A percentile compares a stretch with the other conserved stretches of the same genome.
Evolutionary conservation across 768 basidiomycete genomes (phyloP).

Genomic region (Hemileccinum rubropunctum): DNA sequence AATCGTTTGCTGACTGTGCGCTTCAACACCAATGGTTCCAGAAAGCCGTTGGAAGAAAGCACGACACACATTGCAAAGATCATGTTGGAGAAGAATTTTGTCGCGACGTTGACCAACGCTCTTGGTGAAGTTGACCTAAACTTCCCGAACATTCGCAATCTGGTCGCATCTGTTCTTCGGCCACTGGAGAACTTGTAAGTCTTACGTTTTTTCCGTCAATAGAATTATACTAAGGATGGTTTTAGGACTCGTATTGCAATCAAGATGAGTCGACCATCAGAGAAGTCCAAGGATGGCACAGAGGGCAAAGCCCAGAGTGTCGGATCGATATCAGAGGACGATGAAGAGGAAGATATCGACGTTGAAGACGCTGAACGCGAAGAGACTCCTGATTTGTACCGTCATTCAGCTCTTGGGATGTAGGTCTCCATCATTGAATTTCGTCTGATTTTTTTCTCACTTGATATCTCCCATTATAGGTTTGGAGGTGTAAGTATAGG

Average conservation of each 20-base stretch:
- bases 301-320: conserved; percentile 47
- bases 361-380: conserved; percentile 57
- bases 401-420: conserved; percentile 96
- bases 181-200: conserved; percentile 88
- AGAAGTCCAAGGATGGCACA: conserved; percentile 56
- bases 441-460: conserved; percentile 7
- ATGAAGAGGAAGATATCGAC: conserved; percentile 56
- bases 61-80: conserved; percentile 92
- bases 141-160: conserved; percentile 83
- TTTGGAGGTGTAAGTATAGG: conserved; percentile 74
- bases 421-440: conserved; percentile 35
- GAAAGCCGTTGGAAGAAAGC: conserved; percentile 62
- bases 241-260: conserved; percentile 92
- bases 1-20: conserved; percentile 83
- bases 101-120: conserved; percentile 81
- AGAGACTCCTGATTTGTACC: conserved; percentile 91
- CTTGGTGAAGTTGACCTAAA: conserved; percentile 93
- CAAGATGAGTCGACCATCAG: conserved; percentile 86
- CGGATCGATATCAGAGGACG: conserved; percentile 44
- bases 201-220: neutral
- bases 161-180: conserved; percentile 84
- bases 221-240: conserved; percentile 8
- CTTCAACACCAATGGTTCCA: conserved; percentile 50
- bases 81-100: conserved; percentile 98
- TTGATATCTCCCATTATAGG: conserved; percentile 27